A percentile compares a stretch with the other conserved stretches of the same genome.
These are phyloP conservation scores for Plasmodium vivax DNA, from an alignment of 169 alveolate genomes.

Conservation along the genomic window DNA sequence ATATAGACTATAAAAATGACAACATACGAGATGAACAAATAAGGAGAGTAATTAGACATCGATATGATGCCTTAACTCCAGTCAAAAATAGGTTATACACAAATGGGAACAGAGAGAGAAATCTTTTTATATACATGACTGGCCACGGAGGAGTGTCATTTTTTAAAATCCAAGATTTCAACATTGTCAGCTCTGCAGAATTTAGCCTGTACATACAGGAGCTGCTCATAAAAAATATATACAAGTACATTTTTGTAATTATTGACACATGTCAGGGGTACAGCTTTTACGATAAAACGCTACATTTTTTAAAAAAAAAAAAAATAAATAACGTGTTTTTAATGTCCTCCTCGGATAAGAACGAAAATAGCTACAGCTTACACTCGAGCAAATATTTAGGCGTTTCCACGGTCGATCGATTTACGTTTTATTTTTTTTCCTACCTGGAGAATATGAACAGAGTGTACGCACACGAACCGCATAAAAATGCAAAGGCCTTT, in stretches of 20 bases:
- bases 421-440: constrained; percentile 77
- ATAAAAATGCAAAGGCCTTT: constrained; percentile 48
- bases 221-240: constrained; percentile 78
- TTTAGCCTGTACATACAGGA: constrained; percentile 78
- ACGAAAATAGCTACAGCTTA: constrained; percentile 80
- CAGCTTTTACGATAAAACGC: constrained; percentile 77
- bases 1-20: constrained; percentile 68
- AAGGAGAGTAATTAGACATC: constrained; percentile 64
- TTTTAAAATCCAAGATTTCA: constrained; percentile 83
- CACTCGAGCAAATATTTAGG: constrained; percentile 81
- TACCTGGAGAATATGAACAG: constrained; percentile 72
- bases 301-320: constrained; percentile 67
- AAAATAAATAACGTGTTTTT: constrained; percentile 76
- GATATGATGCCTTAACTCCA: constrained; percentile 64
- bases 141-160: constrained; percentile 87
- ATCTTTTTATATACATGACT: constrained; percentile 80
- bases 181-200: constrained; percentile 79
- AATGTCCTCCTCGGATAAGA: constrained; percentile 79
- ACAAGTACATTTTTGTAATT: constrained; percentile 76
- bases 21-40: constrained; percentile 57
- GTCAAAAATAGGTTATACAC: constrained; percentile 43
- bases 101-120: constrained; percentile 58
- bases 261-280: constrained; percentile 85
- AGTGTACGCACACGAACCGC: constrained; percentile 58
- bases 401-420: constrained; percentile 83